Evolutionary conservation across 352 stramenopile species (phyloP).

Genomic region (Pythium aphanidermatum): DNA sequence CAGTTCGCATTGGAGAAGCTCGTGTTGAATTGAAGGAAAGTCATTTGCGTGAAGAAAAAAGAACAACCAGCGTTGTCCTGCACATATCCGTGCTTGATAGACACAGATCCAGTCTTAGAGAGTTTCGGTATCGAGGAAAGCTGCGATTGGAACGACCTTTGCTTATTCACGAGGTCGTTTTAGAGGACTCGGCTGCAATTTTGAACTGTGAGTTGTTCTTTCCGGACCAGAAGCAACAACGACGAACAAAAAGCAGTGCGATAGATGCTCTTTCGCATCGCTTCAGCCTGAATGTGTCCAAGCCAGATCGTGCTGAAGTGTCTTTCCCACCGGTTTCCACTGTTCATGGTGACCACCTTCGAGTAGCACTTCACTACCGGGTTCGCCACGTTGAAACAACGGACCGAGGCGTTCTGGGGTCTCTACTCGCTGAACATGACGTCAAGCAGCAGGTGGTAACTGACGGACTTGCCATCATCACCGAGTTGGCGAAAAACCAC

Average conservation of each 20-base stretch:
- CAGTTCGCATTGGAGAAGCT: too few species aligned
- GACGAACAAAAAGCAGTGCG: not conserved
- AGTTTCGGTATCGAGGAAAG: conserved; percentile 13
- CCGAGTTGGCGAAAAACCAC: conserved; percentile 23
- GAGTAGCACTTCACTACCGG: not conserved
- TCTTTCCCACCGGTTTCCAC: too few species aligned
- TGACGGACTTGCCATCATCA: conserved; percentile 19
- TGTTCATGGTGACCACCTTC: too few species aligned
- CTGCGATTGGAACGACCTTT: not conserved
- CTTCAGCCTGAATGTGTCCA: too few species aligned
- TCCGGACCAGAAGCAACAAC: not conserved
- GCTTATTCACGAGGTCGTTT: conserved; percentile 2
- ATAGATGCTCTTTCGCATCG: not conserved
- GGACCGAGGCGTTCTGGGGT: conserved; percentile 10
- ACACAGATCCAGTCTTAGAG: not conserved
- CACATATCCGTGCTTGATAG: too few species aligned
- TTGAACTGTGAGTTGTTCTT: conserved; percentile 2
- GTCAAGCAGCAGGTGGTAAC: conserved; percentile 1
- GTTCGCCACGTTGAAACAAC: not conserved
- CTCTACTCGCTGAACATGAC: conserved; percentile 6
- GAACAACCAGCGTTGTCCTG: too few species aligned
- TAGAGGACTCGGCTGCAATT: conserved; percentile 2
- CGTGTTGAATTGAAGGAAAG: too few species aligned
- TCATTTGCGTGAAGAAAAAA: too few species aligned
- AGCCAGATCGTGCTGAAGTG: too few species aligned